phyloP scores from a whole-genome alignment of 2,329 filamentous ascomycete species.

The Calonectria crousiana region DNA sequence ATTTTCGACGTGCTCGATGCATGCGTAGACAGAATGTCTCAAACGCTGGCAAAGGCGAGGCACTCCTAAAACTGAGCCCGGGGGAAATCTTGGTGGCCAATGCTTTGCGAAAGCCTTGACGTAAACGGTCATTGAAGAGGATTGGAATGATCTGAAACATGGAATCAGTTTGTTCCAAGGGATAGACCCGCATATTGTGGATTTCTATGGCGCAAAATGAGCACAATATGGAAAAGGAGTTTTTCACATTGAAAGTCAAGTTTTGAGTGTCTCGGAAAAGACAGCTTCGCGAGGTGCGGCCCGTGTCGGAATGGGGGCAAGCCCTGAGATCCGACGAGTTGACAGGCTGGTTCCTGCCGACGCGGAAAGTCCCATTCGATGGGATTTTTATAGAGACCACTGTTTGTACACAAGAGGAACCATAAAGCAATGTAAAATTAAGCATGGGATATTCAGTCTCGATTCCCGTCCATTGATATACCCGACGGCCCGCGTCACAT shows the following conservation, averaged over 20 bases:
- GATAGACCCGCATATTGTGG: not conserved
- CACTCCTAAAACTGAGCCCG: not conserved
- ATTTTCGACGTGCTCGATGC: not conserved
- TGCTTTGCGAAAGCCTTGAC: not conserved
- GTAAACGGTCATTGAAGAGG: not conserved
- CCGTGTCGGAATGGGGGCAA: too few species aligned
- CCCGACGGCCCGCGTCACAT: too few species aligned
- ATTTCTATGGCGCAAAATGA: not conserved
- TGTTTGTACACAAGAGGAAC: too few species aligned
- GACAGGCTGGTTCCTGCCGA: too few species aligned
- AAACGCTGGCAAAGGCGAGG: not conserved
- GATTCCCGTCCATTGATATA: not conserved
- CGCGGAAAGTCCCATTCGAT: too few species aligned
- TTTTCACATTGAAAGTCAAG: too few species aligned
- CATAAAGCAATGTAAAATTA: not conserved
- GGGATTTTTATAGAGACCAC: too few species aligned
- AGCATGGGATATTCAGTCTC: not conserved
- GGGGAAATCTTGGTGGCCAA: not conserved
- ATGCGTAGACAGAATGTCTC: not conserved
- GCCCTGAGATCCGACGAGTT: too few species aligned
- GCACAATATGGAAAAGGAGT: not conserved
- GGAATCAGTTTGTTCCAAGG: not conserved
- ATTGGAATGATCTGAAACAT: not conserved
- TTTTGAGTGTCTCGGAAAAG: too few species aligned
- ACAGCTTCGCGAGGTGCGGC: too few species aligned